Conservation (phyloP, 2,329 filamentous ascomycete genomes). For the Chrysoporthe austroafricana region DNA sequence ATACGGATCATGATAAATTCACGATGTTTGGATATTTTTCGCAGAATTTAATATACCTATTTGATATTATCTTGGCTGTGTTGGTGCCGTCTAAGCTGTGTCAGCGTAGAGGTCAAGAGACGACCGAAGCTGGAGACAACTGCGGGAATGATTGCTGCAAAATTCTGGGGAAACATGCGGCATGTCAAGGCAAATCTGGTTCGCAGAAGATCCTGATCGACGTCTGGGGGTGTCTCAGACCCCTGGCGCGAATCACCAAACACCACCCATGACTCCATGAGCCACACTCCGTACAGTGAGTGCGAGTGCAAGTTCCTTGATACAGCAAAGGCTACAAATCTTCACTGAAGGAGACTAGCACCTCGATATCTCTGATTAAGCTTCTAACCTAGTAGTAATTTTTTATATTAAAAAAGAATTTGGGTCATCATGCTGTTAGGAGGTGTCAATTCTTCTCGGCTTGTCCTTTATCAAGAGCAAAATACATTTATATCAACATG, state of each 20-base stretch:
- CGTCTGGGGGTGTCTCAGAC: constrained; percentile 17
- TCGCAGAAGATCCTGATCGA: constrained; percentile 22
- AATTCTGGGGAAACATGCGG: neutral
- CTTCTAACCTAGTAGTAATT: too few relatives aligned
- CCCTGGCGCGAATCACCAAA: constrained; percentile 6
- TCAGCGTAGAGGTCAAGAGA: neutral
- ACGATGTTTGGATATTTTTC: constrained; percentile 13
- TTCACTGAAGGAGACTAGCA: too few relatives aligned
- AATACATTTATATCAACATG: too few relatives aligned
- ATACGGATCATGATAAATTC: constrained; percentile 14
- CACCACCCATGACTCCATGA: neutral
- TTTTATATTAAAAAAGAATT: too few relatives aligned
- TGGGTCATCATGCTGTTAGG: too few relatives aligned
- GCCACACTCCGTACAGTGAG: neutral
- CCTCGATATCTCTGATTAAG: too few relatives aligned
- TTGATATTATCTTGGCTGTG: neutral
- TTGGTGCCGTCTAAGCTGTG: neutral
- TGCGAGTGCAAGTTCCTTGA: neutral
- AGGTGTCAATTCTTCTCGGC: too few relatives aligned
- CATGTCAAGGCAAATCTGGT: constrained; percentile 15
- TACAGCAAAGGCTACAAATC: too few relatives aligned
- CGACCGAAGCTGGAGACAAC: too few relatives aligned
- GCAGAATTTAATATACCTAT: constrained; percentile 5
- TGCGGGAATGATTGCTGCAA: neutral
- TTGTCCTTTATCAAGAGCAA: too few relatives aligned